These are phyloP conservation scores for Hexamita inflata DNA, from an alignment of 208 protist species.

Conservation along the genomic window DNA sequence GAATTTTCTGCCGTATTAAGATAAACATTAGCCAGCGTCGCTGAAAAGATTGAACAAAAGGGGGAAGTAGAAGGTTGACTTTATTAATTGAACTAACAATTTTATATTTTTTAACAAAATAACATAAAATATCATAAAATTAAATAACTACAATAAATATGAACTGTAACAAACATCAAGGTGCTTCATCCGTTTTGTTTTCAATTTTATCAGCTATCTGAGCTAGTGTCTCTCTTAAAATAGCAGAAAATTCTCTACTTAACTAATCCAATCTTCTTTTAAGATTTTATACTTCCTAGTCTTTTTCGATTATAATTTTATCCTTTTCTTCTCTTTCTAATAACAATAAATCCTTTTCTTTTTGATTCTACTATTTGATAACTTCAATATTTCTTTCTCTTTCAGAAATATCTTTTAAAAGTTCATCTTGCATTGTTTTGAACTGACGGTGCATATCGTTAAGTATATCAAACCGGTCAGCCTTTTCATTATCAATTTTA, in stretches of 20 bases:
- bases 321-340: background rate
- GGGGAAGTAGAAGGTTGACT: too few relatives aligned
- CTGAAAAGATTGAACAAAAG: constrained; percentile 24
- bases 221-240: constrained; percentile 26
- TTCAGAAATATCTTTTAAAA: constrained; percentile 16
- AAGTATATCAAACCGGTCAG: constrained; percentile 23
- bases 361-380: background rate
- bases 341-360: background rate
- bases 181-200: constrained; percentile 23
- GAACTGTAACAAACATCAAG: too few relatives aligned
- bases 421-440: constrained; percentile 30
- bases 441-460: constrained; percentile 30
- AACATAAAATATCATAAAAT: too few relatives aligned
- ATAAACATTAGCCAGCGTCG: constrained; percentile 17
- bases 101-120: too few relatives aligned
- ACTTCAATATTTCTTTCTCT: constrained; percentile 1
- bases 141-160: too few relatives aligned
- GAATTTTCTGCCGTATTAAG: constrained; percentile 23
- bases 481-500: too few relatives aligned
- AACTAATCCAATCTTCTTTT: constrained; percentile 21
- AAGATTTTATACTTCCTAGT: constrained; percentile 21
- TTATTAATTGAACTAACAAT: too few relatives aligned
- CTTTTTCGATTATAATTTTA: background rate
- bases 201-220: constrained; percentile 16
- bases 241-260: constrained; percentile 18